Evolutionary conservation across 2,329 filamentous ascomycete genomes (phyloP).

Genomic region (Whalleya microplaca): DNA sequence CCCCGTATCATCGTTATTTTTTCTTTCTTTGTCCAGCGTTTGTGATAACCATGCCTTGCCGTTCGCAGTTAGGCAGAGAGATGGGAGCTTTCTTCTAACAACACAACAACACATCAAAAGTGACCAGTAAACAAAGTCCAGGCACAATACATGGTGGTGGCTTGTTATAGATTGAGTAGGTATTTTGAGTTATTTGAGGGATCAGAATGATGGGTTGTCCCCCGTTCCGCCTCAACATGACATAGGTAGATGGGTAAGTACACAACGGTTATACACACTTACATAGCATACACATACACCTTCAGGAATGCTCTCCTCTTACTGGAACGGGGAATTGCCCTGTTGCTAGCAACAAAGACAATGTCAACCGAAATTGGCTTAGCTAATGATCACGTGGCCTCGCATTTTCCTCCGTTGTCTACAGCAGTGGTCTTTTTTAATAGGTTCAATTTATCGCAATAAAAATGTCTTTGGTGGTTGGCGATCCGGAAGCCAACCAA

Average conservation of each 20-base stretch:
- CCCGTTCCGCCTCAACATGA: background rate
- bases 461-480: conserved; percentile 18
- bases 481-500: conserved; percentile 23
- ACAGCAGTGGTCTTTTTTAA: conserved; percentile 19
- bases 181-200: no score
- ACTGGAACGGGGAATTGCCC: conserved; percentile 17
- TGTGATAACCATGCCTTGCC: conserved; percentile 24
- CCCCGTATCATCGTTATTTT: conserved; percentile 3
- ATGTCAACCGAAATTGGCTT: conserved; percentile 41
- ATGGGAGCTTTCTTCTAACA: background rate
- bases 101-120: conserved; percentile 15
- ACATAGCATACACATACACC: background rate
- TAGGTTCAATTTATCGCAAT: conserved; percentile 11
- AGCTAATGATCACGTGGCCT: conserved; percentile 24
- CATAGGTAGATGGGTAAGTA: background rate
- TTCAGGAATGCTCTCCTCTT: conserved; percentile 1
- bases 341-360: conserved; percentile 37
- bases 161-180: conserved; percentile 7
- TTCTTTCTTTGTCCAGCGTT: conserved; percentile 30
- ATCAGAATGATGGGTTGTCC: background rate
- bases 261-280: background rate
- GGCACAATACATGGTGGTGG: background rate
- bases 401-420: conserved; percentile 19
- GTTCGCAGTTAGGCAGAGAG: conserved; percentile 24
- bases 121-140: conserved; percentile 25